These are phyloP conservation scores for Ustilago tritici DNA, from an alignment of 1,284 basidiomycete species.

Conservation along the genomic window DNA sequence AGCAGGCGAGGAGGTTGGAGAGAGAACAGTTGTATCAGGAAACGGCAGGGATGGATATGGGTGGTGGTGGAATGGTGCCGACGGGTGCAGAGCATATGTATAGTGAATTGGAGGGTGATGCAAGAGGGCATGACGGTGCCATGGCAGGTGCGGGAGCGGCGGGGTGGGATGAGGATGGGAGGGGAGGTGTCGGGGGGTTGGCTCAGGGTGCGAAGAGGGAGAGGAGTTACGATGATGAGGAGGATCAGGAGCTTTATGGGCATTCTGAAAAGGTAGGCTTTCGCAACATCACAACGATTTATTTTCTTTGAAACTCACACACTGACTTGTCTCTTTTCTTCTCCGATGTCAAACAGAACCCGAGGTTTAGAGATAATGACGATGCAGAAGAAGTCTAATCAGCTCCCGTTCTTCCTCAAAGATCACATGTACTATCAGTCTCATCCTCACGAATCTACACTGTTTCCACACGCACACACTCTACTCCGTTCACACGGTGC, in stretches of 20 bases:
- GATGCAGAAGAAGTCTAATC: conserved; percentile 61
- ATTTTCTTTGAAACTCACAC: not conserved
- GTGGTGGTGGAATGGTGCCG: conserved; percentile 48
- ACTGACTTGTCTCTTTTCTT: not conserved
- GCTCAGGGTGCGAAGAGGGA: conserved; percentile 74
- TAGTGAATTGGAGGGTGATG: conserved; percentile 43
- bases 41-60: conserved; percentile 24
- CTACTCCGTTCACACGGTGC: not conserved
- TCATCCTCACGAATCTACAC: not conserved
- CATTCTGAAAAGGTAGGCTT: conserved; percentile 25
- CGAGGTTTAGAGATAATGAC: conserved; percentile 68
- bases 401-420: not conserved
- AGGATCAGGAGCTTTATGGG: conserved; percentile 41
- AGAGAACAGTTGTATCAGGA: conserved; percentile 90
- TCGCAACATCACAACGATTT: not conserved
- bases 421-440: conserved; percentile 1
- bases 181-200: not conserved
- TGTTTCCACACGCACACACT: not conserved
- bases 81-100: conserved; percentile 48
- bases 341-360: conserved; percentile 46
- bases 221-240: conserved; percentile 70
- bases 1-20: conserved; percentile 80
- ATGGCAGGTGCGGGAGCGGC: not conserved
- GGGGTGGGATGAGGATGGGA: not conserved
- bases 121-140: conserved; percentile 25